Evolutionary conservation across 805 yeast species (phyloP), one percentile per base, ranked within the genome.

Genomic region (Saturnispora mendoncae): DNA sequence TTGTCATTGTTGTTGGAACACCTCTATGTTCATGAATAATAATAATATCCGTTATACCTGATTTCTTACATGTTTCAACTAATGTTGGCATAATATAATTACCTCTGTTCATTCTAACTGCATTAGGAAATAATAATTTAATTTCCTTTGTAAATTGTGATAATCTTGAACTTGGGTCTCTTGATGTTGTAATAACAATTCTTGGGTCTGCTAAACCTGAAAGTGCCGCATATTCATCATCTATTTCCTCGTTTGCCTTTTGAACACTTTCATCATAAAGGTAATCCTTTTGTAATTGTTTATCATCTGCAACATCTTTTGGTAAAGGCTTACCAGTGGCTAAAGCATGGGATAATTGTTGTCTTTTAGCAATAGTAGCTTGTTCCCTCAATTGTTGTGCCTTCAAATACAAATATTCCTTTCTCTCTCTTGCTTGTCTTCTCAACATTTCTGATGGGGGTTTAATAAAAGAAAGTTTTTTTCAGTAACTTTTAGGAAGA

Each of bases 21-120:
- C 99, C 99, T 64, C 99, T 74, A 63, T 92, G 98, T 59, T 92
- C 99, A 59, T 92, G 97, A 18, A 92, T 64, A 3, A 92, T 72
- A 19, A 92, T 68, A 51, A 92, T 64, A 59, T 92, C 99, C 2
- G 92, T 80, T 8, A 90, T 77, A 14, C 83, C 84, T 0, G 90
- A 78, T 30, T 51, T 51, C 45, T 82, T 74, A 62, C 97, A 87
- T 1, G 95, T 85, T 36, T 79, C 75, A 3, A 86, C 94, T 35
- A 92, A 65, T 39, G 82, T 80, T 1, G 95, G 81, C 69, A 92
- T 76, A 41, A 92, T 74, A 46, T 88, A 81, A 52, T 80, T 84
- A 72, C 99, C 99, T 67, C 99, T 76, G 62, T 92, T 92, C 44
- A 92, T 69, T 53, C 95, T 75, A 33, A 90, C 74, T 3, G 92